Evolutionary conservation across 2,329 filamentous ascomycete genomes (phyloP).

Genomic region (Botryotinia globosa): DNA sequence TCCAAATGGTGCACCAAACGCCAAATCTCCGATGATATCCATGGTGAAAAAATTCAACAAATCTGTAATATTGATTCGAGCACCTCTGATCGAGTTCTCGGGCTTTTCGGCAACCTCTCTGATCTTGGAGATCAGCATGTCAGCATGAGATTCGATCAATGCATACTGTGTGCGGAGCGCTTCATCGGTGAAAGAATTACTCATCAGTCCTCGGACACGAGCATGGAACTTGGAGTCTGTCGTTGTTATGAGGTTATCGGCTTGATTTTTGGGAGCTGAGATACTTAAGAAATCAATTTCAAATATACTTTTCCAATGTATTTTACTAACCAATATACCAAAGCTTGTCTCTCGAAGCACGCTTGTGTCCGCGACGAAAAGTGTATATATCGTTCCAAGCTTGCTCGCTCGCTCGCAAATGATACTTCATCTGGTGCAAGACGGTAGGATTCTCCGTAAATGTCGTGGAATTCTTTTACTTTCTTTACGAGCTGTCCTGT

Average conservation of each 20-base stretch:
- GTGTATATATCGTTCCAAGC: background rate
- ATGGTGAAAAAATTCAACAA: conserved; percentile 41
- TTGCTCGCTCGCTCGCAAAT: conserved; percentile 1
- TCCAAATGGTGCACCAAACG: conserved; percentile 42
- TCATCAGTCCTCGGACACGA: conserved; percentile 32
- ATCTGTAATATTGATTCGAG: conserved; percentile 31
- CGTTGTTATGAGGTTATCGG: background rate
- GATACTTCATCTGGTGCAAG: background rate
- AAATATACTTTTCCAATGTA: background rate
- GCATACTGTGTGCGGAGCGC: conserved; percentile 37
- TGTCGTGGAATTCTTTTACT: conserved; percentile 3
- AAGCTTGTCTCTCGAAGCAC: background rate
- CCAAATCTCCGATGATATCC: conserved; percentile 43
- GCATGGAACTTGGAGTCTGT: conserved; percentile 25
- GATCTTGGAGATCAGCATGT: conserved; percentile 16
- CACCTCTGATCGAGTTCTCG: conserved; percentile 1
- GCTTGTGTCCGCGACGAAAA: background rate
- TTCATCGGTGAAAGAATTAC: conserved; percentile 36
- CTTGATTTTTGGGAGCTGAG: background rate
- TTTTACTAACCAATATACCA: background rate
- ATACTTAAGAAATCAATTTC: background rate
- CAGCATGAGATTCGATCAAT: conserved; percentile 24
- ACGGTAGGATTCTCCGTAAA: background rate
- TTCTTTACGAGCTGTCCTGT: background rate
- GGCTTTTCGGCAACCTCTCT: background rate